phyloP scores from a whole-genome alignment of 1,284 basidiomycete species.

The Erythrobasidium hasegawianum region DNA sequence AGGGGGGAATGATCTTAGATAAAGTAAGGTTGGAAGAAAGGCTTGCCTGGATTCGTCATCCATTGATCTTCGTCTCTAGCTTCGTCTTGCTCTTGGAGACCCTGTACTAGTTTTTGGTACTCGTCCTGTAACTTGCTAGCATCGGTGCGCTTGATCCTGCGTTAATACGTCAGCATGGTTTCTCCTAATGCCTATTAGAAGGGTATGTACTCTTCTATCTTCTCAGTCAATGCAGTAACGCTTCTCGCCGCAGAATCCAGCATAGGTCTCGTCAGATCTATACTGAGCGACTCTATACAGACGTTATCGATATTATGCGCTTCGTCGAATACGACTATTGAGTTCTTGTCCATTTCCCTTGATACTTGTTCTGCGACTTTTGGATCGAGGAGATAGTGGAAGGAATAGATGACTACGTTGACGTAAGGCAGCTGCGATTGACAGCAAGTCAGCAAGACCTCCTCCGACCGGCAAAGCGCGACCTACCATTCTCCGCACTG shows the following conservation, averaged over 20 bases:
- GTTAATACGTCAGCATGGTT: neutral
- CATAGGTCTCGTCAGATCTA: slow-evolving; percentile 98
- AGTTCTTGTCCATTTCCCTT: slow-evolving; percentile 93
- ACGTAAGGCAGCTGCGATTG: slow-evolving; percentile 81
- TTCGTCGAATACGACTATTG: slow-evolving; percentile 98
- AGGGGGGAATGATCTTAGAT: slow-evolving; percentile 23
- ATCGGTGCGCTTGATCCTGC: slow-evolving; percentile 87
- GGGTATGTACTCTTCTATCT: slow-evolving; percentile 55
- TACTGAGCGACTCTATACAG: slow-evolving; percentile 96
- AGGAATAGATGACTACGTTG: slow-evolving; percentile 96
- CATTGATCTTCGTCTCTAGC: slow-evolving; percentile 72
- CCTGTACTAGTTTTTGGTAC: slow-evolving; percentile 93
- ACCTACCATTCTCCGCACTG: slow-evolving; percentile 84
- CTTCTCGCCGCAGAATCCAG: slow-evolving; percentile 90
- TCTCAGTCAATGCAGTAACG: slow-evolving; percentile 79
- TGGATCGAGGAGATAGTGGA: slow-evolving; percentile 97
- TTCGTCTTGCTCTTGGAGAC: slow-evolving; percentile 60
- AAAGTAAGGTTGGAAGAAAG: too few relatives aligned
- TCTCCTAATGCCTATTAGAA: neutral
- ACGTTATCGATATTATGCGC: slow-evolving; percentile 99
- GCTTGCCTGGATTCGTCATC: slow-evolving; percentile 79
- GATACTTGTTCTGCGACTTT: slow-evolving; percentile 99
- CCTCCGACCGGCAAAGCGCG: neutral
- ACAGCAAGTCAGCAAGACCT: neutral
- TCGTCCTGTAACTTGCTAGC: slow-evolving; percentile 93